Base-by-base conservation (phyloP, 2,329 filamentous ascomycete species). In the Epichloe sylvatica region DNA sequence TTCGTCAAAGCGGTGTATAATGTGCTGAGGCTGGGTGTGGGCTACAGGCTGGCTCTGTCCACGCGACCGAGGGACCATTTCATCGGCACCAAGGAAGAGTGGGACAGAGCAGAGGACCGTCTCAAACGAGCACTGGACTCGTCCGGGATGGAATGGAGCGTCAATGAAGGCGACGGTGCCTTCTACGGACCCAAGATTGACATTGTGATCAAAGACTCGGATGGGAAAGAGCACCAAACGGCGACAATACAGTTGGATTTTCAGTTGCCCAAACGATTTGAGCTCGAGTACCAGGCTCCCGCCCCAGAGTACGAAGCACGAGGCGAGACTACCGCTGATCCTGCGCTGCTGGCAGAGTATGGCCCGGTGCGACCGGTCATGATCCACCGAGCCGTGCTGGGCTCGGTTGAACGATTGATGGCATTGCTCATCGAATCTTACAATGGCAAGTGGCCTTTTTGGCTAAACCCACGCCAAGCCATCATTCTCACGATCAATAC, bases 161-260 rank as follows among this genome's bases (percentile, higher is more conserved):
- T 91, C 51, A 91, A 89, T 54, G 76, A 83, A 58, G 87, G 86
- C 11, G 88, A 94, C 52, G 88, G 89, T 13, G 88, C 88, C 4
- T 94, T 94, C 61, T 94, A 94, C 60, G 88, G 89, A 0, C 88
- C 89, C 34, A 94, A 94, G 68, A 94, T 94, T 55, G 88, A 94
- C 60, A 85, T 94, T 42, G 80, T 94, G 38, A 67, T 94, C 43
- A 79, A 77, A 53, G 88, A 94, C 61, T 82, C 83, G 1, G 78
- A 86, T 59, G 86, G 86, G 7, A 94, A 91, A 61, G 85, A 89
- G 59, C 88, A 94, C 61, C 88, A 94, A 62, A 86, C 89, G 3
- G 89, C 87, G 3, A 94, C 88, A 0, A 83, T 94, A 46, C 88
- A 94, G 69, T 77, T 94, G 30, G 88, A 94, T 63, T 94, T 94